A percentile compares a stretch with the other conserved stretches of the same genome.
Conservation (phyloP, 108 stramenopile species). For the Pseudonitzschia delicatissima region DNA sequence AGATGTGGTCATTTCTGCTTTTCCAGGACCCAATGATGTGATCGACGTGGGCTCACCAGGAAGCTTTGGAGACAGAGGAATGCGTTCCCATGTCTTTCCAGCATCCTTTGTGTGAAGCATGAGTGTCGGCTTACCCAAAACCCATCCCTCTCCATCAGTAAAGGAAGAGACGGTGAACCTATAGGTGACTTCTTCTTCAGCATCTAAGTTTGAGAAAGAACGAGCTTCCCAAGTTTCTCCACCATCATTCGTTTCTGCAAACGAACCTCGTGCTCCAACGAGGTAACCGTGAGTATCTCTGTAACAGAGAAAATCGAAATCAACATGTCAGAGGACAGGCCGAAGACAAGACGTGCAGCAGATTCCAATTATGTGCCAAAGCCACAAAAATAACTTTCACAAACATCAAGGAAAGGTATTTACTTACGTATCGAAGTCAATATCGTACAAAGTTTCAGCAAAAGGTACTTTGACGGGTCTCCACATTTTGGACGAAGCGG, state of each 20-base stretch:
- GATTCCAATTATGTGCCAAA: too few relatives aligned
- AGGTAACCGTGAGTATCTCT: constrained; percentile 89
- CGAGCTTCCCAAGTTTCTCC: constrained; percentile 91
- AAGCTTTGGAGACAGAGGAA: constrained; percentile 95
- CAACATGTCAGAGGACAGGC: background rate
- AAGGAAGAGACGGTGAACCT: constrained; percentile 87
- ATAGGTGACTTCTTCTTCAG: constrained; percentile 94
- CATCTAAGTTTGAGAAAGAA: constrained; percentile 93
- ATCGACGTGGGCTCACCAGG: constrained; percentile 94
- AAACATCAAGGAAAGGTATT: background rate
- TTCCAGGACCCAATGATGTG: constrained; percentile 77
- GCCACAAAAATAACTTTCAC: background rate
- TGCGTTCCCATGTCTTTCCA: constrained; percentile 95
- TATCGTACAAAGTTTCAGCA: constrained; percentile 90
- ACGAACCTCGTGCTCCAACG: constrained; percentile 96
- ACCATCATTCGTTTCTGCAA: constrained; percentile 95
- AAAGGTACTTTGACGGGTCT: constrained; percentile 77
- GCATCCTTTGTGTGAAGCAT: constrained; percentile 92
- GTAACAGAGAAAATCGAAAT: background rate
- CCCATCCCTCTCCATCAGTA: constrained; percentile 92
- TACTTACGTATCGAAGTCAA: constrained; percentile 85
- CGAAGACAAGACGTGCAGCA: constrained; percentile 1
- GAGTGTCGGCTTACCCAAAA: constrained; percentile 93
- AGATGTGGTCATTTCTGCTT: constrained; percentile 96
- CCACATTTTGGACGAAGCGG: constrained; percentile 75